Base-by-base conservation (phyloP, 257 asterid species). In the Penstemon eatonii region DNA sequence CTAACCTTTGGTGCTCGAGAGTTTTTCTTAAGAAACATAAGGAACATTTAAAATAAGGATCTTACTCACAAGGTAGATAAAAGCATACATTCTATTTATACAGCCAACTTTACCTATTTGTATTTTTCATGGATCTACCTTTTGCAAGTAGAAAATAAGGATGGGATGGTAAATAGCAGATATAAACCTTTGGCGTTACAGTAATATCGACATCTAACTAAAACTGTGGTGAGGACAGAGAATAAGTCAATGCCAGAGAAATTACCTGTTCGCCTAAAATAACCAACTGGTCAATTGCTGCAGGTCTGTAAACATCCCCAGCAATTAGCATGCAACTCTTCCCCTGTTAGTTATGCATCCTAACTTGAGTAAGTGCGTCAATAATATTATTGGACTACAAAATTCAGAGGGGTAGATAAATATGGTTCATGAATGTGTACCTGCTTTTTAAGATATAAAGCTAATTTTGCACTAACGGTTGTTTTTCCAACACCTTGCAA, bases 401-500 rank as follows among this genome's bases (percentile, higher is more conserved):
- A 70, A 7, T 70, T 56, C 62, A 42, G 46, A 68, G 43, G 43
- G 33, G 44, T 40, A 63, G 39, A 63, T 52, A 60, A 69, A 65
- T 69, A 64, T 53, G 73, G 52, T 65, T 55, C n/a, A 39, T 49
- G 72, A 77, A 72, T 18, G 39, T 44, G 59, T 66, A 92, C 98
- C 98, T 79, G 97, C 68, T 93, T 93, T 76, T 88, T 88, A 59
- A 93, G 96, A 84, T 93, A 93, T 63, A 88, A 82, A 66, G 99
- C 96, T 73, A 93, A 87, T 80, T 93, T 93, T 57, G 97, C 99
- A 52, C 97, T 65, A 76, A 93, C 97, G n/a, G 99, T 90, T 51
- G 99, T 93, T 85, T 93, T 93, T 74, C 99, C 99, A 81, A 93
- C 99, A 80, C 99, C 97, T 87, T 93, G 99, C 76, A 93, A 75